A percentile compares a stretch with the other conserved stretches of the same genome.
Evolutionary conservation across 768 basidiomycete genomes (phyloP).

Genomic region (Tremella fuciformis): DNA sequence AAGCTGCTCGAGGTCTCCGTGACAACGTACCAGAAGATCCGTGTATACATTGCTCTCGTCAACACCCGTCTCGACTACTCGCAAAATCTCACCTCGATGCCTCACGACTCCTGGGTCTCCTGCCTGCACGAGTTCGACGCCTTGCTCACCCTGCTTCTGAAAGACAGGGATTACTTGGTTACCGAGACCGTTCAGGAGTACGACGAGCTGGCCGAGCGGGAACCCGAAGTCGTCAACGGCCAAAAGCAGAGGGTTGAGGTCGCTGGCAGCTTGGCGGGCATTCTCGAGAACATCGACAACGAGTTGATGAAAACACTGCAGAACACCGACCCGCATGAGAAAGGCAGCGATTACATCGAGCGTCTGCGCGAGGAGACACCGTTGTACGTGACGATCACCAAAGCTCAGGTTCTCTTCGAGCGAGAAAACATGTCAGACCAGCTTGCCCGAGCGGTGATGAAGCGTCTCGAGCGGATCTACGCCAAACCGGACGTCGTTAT

Average conservation of each 20-base stretch:
- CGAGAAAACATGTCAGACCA: slow-evolving; percentile 71
- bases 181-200: slow-evolving; percentile 82
- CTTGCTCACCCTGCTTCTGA: slow-evolving; percentile 72
- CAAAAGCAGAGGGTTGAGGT: slow-evolving; percentile 66
- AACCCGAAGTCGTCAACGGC: slow-evolving; percentile 61
- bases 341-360: slow-evolving; percentile 95
- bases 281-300: slow-evolving; percentile 92
- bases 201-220: slow-evolving; percentile 80
- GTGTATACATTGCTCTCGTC: slow-evolving; percentile 87
- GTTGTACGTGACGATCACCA: slow-evolving; percentile 88
- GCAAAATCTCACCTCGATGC: slow-evolving; percentile 77
- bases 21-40: slow-evolving; percentile 87
- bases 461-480: slow-evolving; percentile 95
- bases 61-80: slow-evolving; percentile 94
- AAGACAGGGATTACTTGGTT: slow-evolving; percentile 72
- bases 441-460: slow-evolving; percentile 83
- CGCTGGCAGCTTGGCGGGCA: slow-evolving; percentile 92
- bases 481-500: slow-evolving; percentile 96
- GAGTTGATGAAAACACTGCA: slow-evolving; percentile 88
- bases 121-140: slow-evolving; percentile 86
- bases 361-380: slow-evolving; percentile 92
- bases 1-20: slow-evolving; percentile 78
- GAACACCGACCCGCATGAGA: slow-evolving; percentile 88
- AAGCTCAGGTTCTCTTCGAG: slow-evolving; percentile 89
- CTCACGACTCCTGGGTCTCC: slow-evolving; percentile 81